phyloP scores from a whole-genome alignment of 192 early-diverging fungal genomes.

The Backusella mclennaniae region DNA sequence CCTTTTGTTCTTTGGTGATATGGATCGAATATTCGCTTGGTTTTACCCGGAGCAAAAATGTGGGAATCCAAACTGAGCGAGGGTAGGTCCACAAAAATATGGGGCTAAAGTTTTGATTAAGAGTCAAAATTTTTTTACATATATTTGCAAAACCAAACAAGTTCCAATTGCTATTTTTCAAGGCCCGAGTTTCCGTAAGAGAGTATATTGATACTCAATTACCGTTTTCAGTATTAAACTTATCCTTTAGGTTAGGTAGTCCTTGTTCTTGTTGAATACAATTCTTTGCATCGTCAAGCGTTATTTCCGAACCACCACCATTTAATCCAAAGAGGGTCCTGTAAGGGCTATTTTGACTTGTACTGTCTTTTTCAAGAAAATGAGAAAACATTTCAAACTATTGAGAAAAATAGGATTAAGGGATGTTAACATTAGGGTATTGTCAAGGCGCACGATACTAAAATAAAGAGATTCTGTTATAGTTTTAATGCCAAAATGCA shows the following conservation, averaged over 20 bases:
- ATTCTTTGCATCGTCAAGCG: neutral
- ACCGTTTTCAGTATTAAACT: neutral
- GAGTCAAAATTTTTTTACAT: neutral
- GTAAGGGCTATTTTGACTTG: neutral
- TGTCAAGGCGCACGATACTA: too few species aligned
- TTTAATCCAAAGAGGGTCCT: neutral
- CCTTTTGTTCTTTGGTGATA: neutral
- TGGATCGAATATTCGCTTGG: neutral
- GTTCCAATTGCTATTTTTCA: slow-evolving; percentile 15
- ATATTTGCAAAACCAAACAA: neutral
- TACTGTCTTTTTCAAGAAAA: too few species aligned
- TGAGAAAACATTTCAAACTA: too few species aligned
- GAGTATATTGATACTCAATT: neutral
- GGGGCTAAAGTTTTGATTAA: neutral
- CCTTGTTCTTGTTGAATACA: neutral
- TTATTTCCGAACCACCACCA: neutral
- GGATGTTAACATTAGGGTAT: too few species aligned
- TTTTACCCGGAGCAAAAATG: neutral
- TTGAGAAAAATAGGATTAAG: too few species aligned
- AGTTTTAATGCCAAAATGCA: too few species aligned
- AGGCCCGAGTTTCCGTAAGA: neutral
- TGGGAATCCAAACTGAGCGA: neutral
- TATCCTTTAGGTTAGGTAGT: neutral
- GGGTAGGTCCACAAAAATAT: neutral
- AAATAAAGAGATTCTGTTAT: too few species aligned